Conservation (phyloP, 345 rosid genomes). For the Gossypium ekmanianum region DNA sequence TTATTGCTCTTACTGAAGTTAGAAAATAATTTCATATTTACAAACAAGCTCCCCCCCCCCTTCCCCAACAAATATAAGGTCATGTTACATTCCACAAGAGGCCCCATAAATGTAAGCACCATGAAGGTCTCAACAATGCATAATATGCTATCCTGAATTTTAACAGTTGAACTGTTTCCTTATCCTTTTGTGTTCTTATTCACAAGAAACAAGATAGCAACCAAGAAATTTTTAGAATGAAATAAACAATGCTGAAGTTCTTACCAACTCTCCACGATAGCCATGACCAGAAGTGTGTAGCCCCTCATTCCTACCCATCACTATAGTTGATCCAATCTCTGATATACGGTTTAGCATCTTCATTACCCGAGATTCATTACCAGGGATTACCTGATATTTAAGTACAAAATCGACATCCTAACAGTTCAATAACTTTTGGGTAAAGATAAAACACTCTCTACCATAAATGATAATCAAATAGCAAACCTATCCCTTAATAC, state of each 20-base stretch:
- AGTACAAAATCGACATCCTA: conserved; percentile 12
- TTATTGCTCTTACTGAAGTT: background rate
- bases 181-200: background rate
- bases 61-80: background rate
- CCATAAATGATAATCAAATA: background rate
- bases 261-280: conserved; percentile 94
- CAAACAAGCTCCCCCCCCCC: background rate
- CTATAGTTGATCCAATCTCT: conserved; percentile 82
- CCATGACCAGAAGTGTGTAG: conserved; percentile 98
- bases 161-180: background rate
- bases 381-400: conserved; percentile 83
- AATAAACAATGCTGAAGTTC: conserved; percentile 7
- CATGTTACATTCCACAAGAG: background rate
- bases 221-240: background rate
- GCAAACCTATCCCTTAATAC: background rate
- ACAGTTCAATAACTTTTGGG: conserved; percentile 3
- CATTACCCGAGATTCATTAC: conserved; percentile 96
- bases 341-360: conserved; percentile 94
- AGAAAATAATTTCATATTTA: background rate
- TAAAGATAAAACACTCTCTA: conserved; percentile 4
- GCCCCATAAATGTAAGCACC: background rate
- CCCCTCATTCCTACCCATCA: conserved; percentile 83
- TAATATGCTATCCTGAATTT: background rate
- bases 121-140: background rate
- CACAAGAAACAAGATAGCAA: background rate